Evolutionary conservation across 208 protist species (phyloP), one percentile per base, ranked within the genome.

Genomic region (Trypanosoma theileri): DNA sequence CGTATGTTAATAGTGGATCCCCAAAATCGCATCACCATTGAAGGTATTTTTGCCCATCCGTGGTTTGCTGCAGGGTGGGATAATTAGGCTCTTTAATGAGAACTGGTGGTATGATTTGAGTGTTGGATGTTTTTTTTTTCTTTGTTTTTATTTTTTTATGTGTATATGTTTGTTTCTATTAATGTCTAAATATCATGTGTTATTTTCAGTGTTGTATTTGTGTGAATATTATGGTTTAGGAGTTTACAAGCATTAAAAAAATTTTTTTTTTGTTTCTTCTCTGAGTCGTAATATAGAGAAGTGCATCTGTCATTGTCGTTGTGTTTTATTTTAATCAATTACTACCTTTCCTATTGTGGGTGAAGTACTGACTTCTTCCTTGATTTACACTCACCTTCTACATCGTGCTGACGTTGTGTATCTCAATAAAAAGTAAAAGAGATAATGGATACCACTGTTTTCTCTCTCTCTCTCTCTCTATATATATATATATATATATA

Each of bases 1-100:
- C 62, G 55, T 41, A 84, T 88, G 68, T 22, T 88, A n/a, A 50
- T 17, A 11, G 68, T 88, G 21, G 73, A 86, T 42, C 82, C 82
- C 13, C 31, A 73, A 11, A 69, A 82, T 35, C 71, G 82, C 45
- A 80, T 86, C 11, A 76, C 60, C 1, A 9, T 86, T 1, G 50
- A 63, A n/a, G 73, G 42, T 6, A 81, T 86, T 44, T 69, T 82
- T 48, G 46, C 46, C 0, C 82, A 88, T 62, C 71, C 80, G 24
- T 88, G 82, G 82, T 85, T 85, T 60, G n/a, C 9, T 9, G 40
- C 69, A 0, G 79, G 64, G 1, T 81, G 60, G 69, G 62, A 81
- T 55, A 7, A 31, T 19, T 26, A 55, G 31, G 24, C 26, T 19
- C 13, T 26, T 28, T 28, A 41, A 28, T 42, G 28, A 35, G 28